Evolutionary conservation across 78 protist genomes (phyloP).

Genomic region (Planoprotostelium fungivorum): DNA sequence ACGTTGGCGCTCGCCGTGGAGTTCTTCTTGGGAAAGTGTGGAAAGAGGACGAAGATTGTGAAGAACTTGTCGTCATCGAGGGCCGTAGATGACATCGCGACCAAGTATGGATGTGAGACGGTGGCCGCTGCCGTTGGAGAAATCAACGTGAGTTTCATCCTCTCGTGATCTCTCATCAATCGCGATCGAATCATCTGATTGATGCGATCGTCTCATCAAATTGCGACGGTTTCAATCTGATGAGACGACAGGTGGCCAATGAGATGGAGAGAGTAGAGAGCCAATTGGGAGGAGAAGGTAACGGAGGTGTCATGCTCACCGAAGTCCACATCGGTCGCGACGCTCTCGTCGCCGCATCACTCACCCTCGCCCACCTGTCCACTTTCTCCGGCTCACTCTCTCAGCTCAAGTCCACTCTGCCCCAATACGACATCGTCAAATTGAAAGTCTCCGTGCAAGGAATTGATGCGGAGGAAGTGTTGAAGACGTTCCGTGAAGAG

Average conservation of each 20-base stretch:
- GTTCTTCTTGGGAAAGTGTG: constrained; percentile 45
- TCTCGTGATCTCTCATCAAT: too few species aligned
- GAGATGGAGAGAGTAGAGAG: constrained; percentile 29
- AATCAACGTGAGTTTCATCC: background rate
- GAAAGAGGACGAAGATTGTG: constrained; percentile 24
- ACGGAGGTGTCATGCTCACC: constrained; percentile 76
- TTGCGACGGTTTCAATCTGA: background rate
- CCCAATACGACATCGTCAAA: constrained; percentile 69
- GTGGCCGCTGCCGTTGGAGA: constrained; percentile 70
- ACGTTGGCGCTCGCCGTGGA: constrained; percentile 62
- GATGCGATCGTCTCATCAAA: background rate
- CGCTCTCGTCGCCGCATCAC: constrained; percentile 68
- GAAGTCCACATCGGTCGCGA: constrained; percentile 72
- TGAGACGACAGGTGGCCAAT: constrained; percentile 52
- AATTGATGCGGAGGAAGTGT: constrained; percentile 48
- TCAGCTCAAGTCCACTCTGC: constrained; percentile 33
- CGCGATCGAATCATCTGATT: too few species aligned
- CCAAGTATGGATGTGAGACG: constrained; percentile 23
- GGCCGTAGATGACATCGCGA: constrained; percentile 59
- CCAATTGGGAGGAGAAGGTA: constrained; percentile 69
- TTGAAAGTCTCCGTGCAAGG: constrained; percentile 56
- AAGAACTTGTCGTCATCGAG: constrained; percentile 67
- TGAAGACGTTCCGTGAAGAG: constrained; percentile 12
- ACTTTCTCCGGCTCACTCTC: constrained; percentile 19
- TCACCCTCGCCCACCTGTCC: constrained; percentile 41